A percentile compares a stretch with the other conserved stretches of the same genome.
Conservation (phyloP, 2,329 filamentous ascomycete genomes). For the Fusarium papillatum region DNA sequence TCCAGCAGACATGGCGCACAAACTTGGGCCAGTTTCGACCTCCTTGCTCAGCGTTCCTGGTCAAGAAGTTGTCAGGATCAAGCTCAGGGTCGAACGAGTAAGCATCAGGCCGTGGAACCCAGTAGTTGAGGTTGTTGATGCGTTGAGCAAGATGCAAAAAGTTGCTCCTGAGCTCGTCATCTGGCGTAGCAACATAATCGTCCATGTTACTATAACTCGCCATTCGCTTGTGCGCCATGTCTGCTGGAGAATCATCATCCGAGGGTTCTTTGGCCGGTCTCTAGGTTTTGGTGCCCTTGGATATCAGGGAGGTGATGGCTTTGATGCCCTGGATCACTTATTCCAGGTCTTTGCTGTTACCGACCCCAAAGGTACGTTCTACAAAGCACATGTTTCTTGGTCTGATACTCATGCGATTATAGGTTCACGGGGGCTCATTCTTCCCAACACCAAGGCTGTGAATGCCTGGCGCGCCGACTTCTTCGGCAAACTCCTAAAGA, state of each 20-base stretch:
- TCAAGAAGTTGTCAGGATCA: slow-evolving; percentile 15
- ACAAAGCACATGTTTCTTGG: background rate
- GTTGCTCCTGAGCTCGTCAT: slow-evolving; percentile 13
- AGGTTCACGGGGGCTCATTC: slow-evolving; percentile 1
- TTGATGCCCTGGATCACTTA: slow-evolving; percentile 10
- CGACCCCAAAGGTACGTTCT: slow-evolving; percentile 6
- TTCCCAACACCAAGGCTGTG: slow-evolving; percentile 21
- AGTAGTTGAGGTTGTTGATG: slow-evolving; percentile 24
- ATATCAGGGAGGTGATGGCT: slow-evolving; percentile 4
- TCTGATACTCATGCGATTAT: slow-evolving; percentile 4
- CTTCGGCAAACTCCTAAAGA: slow-evolving; percentile 15
- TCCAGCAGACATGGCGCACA: slow-evolving; percentile 6
- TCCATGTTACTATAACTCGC: slow-evolving; percentile 21
- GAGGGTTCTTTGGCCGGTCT: slow-evolving; percentile 16
- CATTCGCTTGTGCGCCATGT: slow-evolving; percentile 16
- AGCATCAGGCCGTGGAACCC: background rate
- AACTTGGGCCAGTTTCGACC: slow-evolving; percentile 27
- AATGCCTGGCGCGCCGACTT: slow-evolving; percentile 20
- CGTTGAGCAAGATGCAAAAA: slow-evolving; percentile 5
- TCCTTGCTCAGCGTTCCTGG: slow-evolving; percentile 17
- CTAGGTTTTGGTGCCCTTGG: slow-evolving; percentile 24
- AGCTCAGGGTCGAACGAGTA: background rate
- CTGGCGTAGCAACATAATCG: slow-evolving; percentile 5
- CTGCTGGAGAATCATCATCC: slow-evolving; percentile 19
- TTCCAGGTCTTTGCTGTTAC: slow-evolving; percentile 13